Percentiles rank a stretch among this genome's conserved stretches.
phyloP scores from a whole-genome alignment of 108 stramenopile genomes.

The Stephanodiscus triporus region DNA sequence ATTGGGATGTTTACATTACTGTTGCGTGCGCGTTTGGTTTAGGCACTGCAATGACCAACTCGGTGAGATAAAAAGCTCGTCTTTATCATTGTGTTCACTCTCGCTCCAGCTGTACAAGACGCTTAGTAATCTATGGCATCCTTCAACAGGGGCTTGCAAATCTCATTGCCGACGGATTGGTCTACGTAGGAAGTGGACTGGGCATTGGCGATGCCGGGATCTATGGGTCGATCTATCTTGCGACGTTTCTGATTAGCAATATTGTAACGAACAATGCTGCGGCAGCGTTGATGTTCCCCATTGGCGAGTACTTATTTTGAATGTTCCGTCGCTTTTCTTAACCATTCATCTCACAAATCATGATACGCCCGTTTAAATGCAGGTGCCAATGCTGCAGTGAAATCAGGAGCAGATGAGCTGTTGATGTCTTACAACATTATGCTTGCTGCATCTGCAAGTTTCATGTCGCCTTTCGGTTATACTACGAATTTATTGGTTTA shows the following conservation, averaged over 20 bases:
- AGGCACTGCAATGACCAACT: constrained; percentile 74
- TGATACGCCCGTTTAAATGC: constrained; percentile 25
- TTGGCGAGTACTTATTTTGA: not conserved
- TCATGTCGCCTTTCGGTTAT: constrained; percentile 86
- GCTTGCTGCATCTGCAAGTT: constrained; percentile 83
- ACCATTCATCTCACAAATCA: not conserved
- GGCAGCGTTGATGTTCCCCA: constrained; percentile 80
- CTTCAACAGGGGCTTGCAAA: constrained; percentile 60
- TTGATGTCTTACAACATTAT: constrained; percentile 78
- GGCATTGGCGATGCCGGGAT: constrained; percentile 76
- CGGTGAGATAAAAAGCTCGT: constrained; percentile 15
- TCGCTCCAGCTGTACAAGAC: not conserved
- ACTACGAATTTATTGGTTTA: constrained; percentile 82
- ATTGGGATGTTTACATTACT: constrained; percentile 84
- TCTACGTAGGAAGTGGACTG: constrained; percentile 58
- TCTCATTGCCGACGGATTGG: constrained; percentile 65
- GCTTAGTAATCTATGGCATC: not conserved
- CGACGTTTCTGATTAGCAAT: constrained; percentile 82
- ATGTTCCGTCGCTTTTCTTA: not conserved
- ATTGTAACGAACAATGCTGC: constrained; percentile 89
- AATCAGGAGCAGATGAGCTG: constrained; percentile 55
- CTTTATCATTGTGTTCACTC: not conserved
- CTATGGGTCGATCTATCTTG: constrained; percentile 80
- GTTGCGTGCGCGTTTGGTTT: constrained; percentile 87
- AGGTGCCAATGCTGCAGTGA: constrained; percentile 74